These are phyloP conservation scores for Hippophae tibetana DNA, from an alignment of 306 rosid genomes.

Conservation along the genomic window DNA sequence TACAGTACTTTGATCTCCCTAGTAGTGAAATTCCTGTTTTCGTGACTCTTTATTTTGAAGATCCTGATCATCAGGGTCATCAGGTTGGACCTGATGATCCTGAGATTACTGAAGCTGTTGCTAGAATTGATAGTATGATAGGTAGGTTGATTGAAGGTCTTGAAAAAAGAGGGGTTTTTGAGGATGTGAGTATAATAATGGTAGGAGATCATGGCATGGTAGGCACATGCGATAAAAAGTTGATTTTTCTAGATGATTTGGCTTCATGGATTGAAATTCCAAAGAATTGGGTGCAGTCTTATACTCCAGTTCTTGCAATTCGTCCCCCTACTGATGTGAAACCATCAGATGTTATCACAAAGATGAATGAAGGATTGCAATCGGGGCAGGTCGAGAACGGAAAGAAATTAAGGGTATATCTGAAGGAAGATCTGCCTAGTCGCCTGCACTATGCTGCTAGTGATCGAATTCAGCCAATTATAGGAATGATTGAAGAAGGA, in stretches of 20 bases:
- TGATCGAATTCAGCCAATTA: slow-evolving; percentile 61
- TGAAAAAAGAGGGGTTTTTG: slow-evolving; percentile 70
- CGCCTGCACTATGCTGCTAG: slow-evolving; percentile 65
- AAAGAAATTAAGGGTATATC: slow-evolving; percentile 52
- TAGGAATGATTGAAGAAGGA: slow-evolving; percentile 74
- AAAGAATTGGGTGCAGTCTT: slow-evolving; percentile 44
- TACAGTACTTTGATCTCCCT: slow-evolving; percentile 63
- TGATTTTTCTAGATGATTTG: slow-evolving; percentile 65
- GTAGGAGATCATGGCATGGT: slow-evolving; percentile 99
- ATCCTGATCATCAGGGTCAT: slow-evolving; percentile 96
- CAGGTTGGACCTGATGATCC: slow-evolving; percentile 90
- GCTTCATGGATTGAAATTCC: slow-evolving; percentile 67
- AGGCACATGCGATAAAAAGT: slow-evolving; percentile 86
- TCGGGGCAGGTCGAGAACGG: slow-evolving; percentile 83
- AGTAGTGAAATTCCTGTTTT: slow-evolving; percentile 60
- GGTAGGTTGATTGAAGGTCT: slow-evolving; percentile 79
- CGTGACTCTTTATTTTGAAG: slow-evolving; percentile 93
- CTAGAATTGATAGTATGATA: slow-evolving; percentile 66
- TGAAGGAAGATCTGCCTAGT: slow-evolving; percentile 81
- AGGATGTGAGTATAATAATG: slow-evolving; percentile 73
- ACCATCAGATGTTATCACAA: slow-evolving; percentile 37
- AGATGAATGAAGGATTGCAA: slow-evolving; percentile 68
- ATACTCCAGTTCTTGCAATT: slow-evolving; percentile 65
- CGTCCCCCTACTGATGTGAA: slow-evolving; percentile 48
- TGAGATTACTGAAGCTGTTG: slow-evolving; percentile 66